These are phyloP conservation scores for Puya raimondii DNA, from an alignment of 176 grass and related monocot genomes.

Conservation along the genomic window DNA sequence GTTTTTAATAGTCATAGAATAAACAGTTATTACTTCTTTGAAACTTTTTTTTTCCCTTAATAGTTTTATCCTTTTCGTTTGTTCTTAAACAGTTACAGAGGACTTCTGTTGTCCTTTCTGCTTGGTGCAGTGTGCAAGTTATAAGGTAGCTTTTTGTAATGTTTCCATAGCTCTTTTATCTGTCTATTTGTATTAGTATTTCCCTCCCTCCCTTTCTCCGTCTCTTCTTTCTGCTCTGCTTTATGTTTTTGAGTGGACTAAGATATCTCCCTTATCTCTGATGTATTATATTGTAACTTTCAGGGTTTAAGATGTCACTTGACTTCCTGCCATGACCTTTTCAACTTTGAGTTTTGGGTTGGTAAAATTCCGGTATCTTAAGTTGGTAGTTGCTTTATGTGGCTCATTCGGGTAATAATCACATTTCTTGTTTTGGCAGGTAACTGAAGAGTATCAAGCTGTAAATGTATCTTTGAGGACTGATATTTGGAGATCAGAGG, in stretches of 20 bases:
- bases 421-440: constrained; percentile 35
- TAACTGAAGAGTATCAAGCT: constrained; percentile 80
- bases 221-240: constrained; percentile 6
- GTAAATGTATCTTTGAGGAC: constrained; percentile 81
- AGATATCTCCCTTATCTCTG: not conserved
- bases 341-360: constrained; percentile 98
- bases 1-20: not conserved
- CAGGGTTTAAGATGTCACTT: constrained; percentile 88
- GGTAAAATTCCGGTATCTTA: constrained; percentile 53
- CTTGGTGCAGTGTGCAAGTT: constrained; percentile 78
- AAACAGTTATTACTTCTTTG: not conserved
- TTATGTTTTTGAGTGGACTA: constrained; percentile 3
- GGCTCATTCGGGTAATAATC: constrained; percentile 16
- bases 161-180: not conserved
- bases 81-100: constrained; percentile 75
- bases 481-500: constrained; percentile 74
- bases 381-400: constrained; percentile 15
- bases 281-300: constrained; percentile 23
- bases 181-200: constrained; percentile 2
- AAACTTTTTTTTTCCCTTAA: constrained; percentile 12
- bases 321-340: constrained; percentile 81
- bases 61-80: constrained; percentile 17
- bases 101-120: constrained; percentile 98
- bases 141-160: constrained; percentile 52
- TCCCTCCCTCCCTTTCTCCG: not conserved